Base-by-base conservation (phyloP, 768 basidiomycete species). In the Ephemerocybe angulata region DNA sequence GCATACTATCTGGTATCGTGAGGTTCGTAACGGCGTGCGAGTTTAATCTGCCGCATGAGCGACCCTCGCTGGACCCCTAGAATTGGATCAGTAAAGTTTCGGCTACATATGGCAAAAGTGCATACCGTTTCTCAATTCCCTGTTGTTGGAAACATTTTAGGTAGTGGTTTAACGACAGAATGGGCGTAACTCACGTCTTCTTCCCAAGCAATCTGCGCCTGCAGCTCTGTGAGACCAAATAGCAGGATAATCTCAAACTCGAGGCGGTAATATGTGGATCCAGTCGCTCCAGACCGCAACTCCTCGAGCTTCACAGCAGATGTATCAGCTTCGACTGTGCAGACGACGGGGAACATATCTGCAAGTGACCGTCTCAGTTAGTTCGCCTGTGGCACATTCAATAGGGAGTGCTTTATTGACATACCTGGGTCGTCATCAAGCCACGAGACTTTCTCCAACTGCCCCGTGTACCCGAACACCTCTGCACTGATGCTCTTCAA, bases 141-240 rank as follows among this genome's bases (percentile, higher is more conserved):
- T n/a, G 59, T 41, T 1, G 41, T 6, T 33, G 33, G 19, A n/a
- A 12, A 21, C 33, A 29, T 15, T 21, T 30, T n/a, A 30, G 13
- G 30, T 19, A 10, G 25, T n/a, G 27, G 17, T 17, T n/a, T n/a
- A n/a, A n/a, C n/a, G n/a, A n/a, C n/a, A n/a, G n/a, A n/a, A n/a
- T n/a, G 38, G 38, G 21, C 38, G n/a, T 7, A 10, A 53, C 74
- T 73, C 21, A 65, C 79, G 46, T 74, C 71, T 30, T 81, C 78
- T 56, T 68, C 59, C 80, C 81, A 82, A 22, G 69, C 65, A 50
- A 82, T 68, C 33, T 79, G 74, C 0, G 78, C 80, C 53, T 69
- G 73, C 54, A 81, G 60, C 57, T 82, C 81, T 0, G 79, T 80
- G 31, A 77, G 57, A 1, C 81, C 81, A 52, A 82, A 78, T 2